Conservation (phyloP, 2,329 filamentous ascomycete species). For the Zasmidium angulare region DNA sequence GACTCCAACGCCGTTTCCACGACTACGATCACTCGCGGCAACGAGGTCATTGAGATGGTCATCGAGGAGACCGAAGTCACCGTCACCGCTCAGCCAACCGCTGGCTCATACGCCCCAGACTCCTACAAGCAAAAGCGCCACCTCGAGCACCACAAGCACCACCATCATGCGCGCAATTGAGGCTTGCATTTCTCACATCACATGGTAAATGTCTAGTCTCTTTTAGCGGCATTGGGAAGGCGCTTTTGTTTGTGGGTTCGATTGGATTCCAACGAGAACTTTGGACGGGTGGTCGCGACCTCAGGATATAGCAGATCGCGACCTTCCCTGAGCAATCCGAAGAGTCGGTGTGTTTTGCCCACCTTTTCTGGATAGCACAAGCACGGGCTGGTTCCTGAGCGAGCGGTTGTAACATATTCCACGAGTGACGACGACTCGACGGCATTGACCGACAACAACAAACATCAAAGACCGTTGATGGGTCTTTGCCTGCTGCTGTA, state of each 20-base stretch:
- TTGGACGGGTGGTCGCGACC: background rate
- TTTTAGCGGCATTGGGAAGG: background rate
- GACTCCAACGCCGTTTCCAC: constrained; percentile 38
- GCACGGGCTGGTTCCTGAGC: constrained; percentile 7
- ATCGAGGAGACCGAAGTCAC: constrained; percentile 46
- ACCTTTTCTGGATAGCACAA: background rate
- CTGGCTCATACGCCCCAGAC: constrained; percentile 29
- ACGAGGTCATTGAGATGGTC: constrained; percentile 46
- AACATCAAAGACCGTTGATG: background rate
- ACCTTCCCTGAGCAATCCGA: background rate
- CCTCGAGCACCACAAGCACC: constrained; percentile 30
- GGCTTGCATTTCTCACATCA: background rate
- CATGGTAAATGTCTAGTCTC: background rate
- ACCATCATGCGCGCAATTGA: constrained; percentile 11
- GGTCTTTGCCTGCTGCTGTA: background rate
- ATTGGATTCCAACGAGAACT: background rate
- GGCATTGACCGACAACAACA: constrained; percentile 3
- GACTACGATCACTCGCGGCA: constrained; percentile 43
- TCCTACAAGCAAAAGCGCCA: constrained; percentile 31
- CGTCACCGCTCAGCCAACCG: constrained; percentile 37
- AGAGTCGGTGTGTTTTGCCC: background rate
- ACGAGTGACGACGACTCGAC: constrained; percentile 6
- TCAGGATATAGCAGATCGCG: constrained; percentile 2
- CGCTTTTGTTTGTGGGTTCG: background rate
- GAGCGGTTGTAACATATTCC: constrained; percentile 8